Conservation (phyloP, 2,329 filamentous ascomycete genomes). For the Trichophyton rubrum region DNA sequence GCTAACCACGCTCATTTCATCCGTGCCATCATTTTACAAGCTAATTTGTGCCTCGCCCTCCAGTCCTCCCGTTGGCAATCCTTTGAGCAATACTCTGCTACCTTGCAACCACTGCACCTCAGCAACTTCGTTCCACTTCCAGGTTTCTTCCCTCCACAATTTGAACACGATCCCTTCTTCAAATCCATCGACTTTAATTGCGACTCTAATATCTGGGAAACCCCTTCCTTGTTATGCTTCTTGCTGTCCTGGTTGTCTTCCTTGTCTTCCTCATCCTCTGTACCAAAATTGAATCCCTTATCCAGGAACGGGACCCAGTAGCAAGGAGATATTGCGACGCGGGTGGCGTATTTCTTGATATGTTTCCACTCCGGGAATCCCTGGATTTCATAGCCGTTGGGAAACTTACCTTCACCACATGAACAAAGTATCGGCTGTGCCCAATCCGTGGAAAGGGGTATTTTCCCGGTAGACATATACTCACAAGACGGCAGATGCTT, state of each 20-base stretch:
- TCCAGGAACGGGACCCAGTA: slow-evolving; percentile 23
- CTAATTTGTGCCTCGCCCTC: not conserved
- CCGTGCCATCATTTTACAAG: not conserved
- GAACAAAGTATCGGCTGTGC: slow-evolving; percentile 20
- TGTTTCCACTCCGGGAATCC: slow-evolving; percentile 13
- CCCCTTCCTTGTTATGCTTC: not conserved
- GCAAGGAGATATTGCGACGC: slow-evolving; percentile 23
- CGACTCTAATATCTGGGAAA: not conserved
- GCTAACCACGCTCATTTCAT: not conserved
- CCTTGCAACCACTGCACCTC: slow-evolving; percentile 4
- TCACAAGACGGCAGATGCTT: slow-evolving; percentile 24
- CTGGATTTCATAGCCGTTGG: slow-evolving; percentile 13
- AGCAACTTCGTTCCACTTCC: slow-evolving; percentile 1
- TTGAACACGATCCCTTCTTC: slow-evolving; percentile 3
- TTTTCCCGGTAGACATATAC: slow-evolving; percentile 16
- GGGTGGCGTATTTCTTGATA: slow-evolving; percentile 18
- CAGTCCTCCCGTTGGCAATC: slow-evolving; percentile 6
- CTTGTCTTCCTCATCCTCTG: not conserved
- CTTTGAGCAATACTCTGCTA: slow-evolving; percentile 8
- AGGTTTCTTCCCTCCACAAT: slow-evolving; percentile 1
- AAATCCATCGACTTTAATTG: not conserved
- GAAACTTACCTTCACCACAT: slow-evolving; percentile 23
- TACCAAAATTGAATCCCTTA: not conserved
- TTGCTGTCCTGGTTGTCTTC: not conserved
- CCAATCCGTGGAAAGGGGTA: slow-evolving; percentile 17